Percentiles rank a stretch among this genome's conserved stretches.
phyloP scores from a whole-genome alignment of 148 eudicot genomes.

The Agrostemma githago region DNA sequence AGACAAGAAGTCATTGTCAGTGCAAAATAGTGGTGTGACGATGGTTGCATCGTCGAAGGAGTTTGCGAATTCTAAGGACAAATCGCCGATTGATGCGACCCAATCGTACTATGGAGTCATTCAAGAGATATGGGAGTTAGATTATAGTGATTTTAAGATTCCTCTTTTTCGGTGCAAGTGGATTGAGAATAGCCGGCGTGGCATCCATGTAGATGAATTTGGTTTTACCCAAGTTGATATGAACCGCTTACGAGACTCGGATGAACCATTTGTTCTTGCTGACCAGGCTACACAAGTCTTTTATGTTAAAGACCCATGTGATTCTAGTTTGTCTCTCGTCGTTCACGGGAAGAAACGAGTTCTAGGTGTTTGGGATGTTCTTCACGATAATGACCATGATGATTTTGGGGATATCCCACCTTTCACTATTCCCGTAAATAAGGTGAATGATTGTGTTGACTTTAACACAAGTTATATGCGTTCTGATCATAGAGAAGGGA shows the following conservation, averaged over 20 bases:
- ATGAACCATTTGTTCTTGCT: conserved; percentile 3
- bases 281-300: conserved; percentile 3
- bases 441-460: neutral
- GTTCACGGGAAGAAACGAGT: conserved; percentile 8
- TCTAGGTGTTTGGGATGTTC: neutral
- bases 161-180: neutral
- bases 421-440: neutral
- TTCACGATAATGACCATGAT: conserved; percentile 8
- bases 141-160: too few relatives aligned
- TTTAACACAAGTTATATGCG: neutral
- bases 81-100: neutral
- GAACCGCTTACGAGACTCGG: neutral
- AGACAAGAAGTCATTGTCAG: neutral
- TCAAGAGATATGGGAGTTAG: neutral
- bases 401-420: conserved; percentile 4
- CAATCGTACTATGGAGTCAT: conserved; percentile 1
- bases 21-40: neutral
- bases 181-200: neutral
- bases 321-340: neutral
- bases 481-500: neutral
- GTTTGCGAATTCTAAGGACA: neutral
- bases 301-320: neutral
- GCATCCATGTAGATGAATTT: neutral
- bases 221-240: neutral
- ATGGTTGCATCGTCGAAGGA: neutral